Base-by-base conservation (phyloP, 176 grass and related monocot genomes). In the Puya raimondii region DNA sequence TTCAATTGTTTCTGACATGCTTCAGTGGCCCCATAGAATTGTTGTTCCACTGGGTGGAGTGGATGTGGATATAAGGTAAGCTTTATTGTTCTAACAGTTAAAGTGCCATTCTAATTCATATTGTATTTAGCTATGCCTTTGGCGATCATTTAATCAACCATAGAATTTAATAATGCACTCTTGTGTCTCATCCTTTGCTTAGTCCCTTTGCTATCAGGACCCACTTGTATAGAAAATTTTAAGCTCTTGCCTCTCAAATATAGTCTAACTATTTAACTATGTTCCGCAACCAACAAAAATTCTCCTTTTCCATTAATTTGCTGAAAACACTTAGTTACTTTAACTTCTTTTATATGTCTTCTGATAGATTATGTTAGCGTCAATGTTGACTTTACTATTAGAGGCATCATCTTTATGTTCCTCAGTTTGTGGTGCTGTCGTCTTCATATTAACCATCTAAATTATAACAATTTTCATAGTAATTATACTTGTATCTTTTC, bases 1-100 rank as follows among this genome's bases (percentile, higher is more conserved):
- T 67, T 92, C 93, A 90, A 92, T 97, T 78, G 89, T 97, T 68
- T 70, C 79, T 49, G 93, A 97, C 84, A 97, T 97, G 93, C 93
- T 97, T 69, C 67, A 81, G 84, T 97, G 93, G 93, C 93, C 89
- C 49, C 93, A 97, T 65, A 90, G 93, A 83, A 69, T 92, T 71
- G 89, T 97, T 70, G 74, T 97, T 71, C 89, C 86, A 70, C 81
- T 97, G 68, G 93, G 73, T 65, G 80, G 80, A 81, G 88, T 89
- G 66, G 77, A 85, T 85, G 81, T 83, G 67, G 84, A 97, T 80
- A 80, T 50, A 81, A 90, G 84, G 93, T 97, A 73, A 80, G 69
- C 65, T 80, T 53, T 76, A 69, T 69, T 85, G 12, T 54, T 54
- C 18, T 58, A 7, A 16, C 53, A 58, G 6, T 16, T 7, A 8